These are phyloP conservation scores for Fusarium brachygibbosum DNA, from an alignment of 2,329 filamentous ascomycete species.

Conservation along the genomic window DNA sequence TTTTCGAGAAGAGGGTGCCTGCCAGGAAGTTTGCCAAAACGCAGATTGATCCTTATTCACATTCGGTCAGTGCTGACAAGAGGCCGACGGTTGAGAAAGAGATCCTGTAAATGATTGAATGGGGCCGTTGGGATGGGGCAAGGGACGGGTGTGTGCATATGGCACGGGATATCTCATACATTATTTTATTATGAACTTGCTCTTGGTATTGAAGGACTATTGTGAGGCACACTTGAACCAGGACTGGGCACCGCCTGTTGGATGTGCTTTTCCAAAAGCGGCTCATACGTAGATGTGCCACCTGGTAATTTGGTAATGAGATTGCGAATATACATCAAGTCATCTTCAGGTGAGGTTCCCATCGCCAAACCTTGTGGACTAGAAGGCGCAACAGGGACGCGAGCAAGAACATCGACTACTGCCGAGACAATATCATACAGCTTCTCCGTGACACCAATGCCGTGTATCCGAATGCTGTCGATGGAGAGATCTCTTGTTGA, in stretches of 20 bases:
- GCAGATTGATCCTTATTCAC: constrained; percentile 54
- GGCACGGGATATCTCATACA: neutral
- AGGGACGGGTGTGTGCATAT: neutral
- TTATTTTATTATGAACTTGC: neutral
- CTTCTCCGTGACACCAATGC: constrained; percentile 62
- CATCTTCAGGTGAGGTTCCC: constrained; percentile 53
- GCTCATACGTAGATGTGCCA: constrained; percentile 56
- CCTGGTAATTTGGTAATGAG: constrained; percentile 57
- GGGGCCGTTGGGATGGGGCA: rapidly evolving
- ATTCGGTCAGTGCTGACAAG: constrained; percentile 13
- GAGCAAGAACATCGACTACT: constrained; percentile 60
- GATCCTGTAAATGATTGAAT: neutral
- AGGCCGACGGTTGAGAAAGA: constrained; percentile 27
- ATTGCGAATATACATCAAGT: constrained; percentile 55
- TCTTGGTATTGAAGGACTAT: constrained; percentile 1
- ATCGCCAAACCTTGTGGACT: constrained; percentile 45
- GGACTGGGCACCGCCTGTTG: constrained; percentile 53
- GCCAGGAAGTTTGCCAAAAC: constrained; percentile 59
- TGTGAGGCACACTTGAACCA: constrained; percentile 15
- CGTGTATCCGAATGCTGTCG: constrained; percentile 58
- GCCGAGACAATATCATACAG: constrained; percentile 61
- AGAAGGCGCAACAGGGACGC: constrained; percentile 54
- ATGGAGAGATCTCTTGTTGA: constrained; percentile 57
- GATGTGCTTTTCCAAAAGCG: constrained; percentile 58
- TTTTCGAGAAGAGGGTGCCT: constrained; percentile 57